phyloP scores from a whole-genome alignment of 2,329 filamentous ascomycete species.

The Epichloe gansuensis region DNA sequence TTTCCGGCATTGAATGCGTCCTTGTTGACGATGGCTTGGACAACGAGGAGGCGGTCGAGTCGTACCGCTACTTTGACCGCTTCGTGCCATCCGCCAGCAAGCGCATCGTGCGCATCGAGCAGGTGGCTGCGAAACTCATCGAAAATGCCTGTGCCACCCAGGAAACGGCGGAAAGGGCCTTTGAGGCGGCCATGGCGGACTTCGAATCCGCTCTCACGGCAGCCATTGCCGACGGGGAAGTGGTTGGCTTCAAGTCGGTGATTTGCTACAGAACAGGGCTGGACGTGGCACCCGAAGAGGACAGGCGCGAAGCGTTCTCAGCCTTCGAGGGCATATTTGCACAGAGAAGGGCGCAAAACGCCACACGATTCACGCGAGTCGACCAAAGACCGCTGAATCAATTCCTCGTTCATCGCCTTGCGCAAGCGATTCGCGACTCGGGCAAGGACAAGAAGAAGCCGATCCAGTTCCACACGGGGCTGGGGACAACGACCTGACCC shows the following conservation, averaged over 20 bases:
- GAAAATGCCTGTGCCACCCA: slow-evolving; percentile 29
- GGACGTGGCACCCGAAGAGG: slow-evolving; percentile 36
- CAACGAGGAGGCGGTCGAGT: slow-evolving; percentile 40
- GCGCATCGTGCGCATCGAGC: slow-evolving; percentile 68
- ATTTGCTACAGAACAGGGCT: slow-evolving; percentile 73
- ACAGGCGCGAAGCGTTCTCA: slow-evolving; percentile 28
- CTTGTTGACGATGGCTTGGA: slow-evolving; percentile 69
- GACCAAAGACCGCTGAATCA: slow-evolving; percentile 56
- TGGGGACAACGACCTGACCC: slow-evolving; percentile 66
- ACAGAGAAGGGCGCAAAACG: slow-evolving; percentile 5
- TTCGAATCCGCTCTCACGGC: slow-evolving; percentile 35
- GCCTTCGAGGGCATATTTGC: slow-evolving; percentile 27
- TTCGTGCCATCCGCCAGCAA: slow-evolving; percentile 54
- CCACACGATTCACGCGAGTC: slow-evolving; percentile 36
- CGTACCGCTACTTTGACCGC: slow-evolving; percentile 51
- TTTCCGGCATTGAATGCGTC: slow-evolving; percentile 60
- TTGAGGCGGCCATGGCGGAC: slow-evolving; percentile 21
- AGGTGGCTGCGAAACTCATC: slow-evolving; percentile 52
- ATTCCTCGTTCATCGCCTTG: slow-evolving; percentile 52
- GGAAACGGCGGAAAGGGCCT: slow-evolving; percentile 14
- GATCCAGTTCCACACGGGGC: slow-evolving; percentile 71
- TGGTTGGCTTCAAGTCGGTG: slow-evolving; percentile 73
- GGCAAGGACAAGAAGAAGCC: slow-evolving; percentile 47
- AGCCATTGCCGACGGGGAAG: slow-evolving; percentile 49
- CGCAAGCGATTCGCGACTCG: slow-evolving; percentile 42